These are phyloP conservation scores for Bruguiera sexangula DNA, from an alignment of 345 rosid genomes.

Conservation along the genomic window DNA sequence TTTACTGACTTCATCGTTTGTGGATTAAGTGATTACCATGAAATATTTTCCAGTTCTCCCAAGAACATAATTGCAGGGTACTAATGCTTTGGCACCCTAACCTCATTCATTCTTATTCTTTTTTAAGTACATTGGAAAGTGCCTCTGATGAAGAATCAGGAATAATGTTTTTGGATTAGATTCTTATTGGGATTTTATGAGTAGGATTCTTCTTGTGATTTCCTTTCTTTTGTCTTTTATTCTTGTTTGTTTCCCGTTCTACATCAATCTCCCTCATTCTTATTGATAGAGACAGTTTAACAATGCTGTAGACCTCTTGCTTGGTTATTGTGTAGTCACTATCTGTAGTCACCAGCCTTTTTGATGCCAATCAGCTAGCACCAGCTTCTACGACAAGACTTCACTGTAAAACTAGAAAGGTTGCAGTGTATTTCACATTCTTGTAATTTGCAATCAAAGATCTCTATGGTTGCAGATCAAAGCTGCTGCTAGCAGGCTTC, in stretches of 20 bases:
- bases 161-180: background rate
- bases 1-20: background rate
- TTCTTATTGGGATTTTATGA: background rate
- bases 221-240: background rate
- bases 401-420: too few relatives aligned
- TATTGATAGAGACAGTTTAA: too few relatives aligned
- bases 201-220: background rate
- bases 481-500: too few relatives aligned
- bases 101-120: background rate
- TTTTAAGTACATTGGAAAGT: background rate
- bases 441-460: too few relatives aligned
- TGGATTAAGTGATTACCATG: background rate
- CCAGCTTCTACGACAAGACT: too few relatives aligned
- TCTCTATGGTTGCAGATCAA: too few relatives aligned
- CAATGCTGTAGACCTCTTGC: background rate
- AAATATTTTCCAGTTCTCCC: background rate
- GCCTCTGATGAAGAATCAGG: background rate
- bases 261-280: background rate
- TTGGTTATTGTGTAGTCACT: background rate
- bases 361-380: too few relatives aligned
- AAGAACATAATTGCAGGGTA: background rate
- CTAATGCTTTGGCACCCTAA: background rate
- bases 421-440: too few relatives aligned
- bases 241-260: background rate
- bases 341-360: too few relatives aligned